Conservation (phyloP, 441 rosid species). For the Gossypium armourianum region DNA sequence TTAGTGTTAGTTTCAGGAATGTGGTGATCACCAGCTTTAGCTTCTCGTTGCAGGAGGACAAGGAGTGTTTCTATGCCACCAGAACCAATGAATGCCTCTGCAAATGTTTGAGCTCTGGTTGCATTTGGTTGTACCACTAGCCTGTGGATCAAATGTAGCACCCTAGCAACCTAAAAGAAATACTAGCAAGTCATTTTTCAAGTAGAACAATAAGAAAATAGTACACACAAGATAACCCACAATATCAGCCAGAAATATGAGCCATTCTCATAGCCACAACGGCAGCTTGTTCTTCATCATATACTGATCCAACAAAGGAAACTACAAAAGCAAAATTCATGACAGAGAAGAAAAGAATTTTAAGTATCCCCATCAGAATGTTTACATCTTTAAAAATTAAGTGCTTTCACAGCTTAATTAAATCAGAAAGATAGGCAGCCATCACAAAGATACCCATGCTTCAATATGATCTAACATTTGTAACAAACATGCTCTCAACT, state of each 20-base stretch:
- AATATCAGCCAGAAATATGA: slow-evolving; percentile 6
- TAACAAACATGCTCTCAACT: not conserved
- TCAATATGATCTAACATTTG: not conserved
- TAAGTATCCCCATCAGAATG: not conserved
- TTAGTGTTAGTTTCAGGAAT: slow-evolving; percentile 29
- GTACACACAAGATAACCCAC: not conserved
- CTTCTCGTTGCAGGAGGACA: slow-evolving; percentile 89
- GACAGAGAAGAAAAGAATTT: not conserved
- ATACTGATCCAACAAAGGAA: slow-evolving; percentile 5
- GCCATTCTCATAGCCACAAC: not conserved
- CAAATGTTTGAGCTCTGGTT: slow-evolving; percentile 63
- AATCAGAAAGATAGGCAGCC: slow-evolving; percentile 6
- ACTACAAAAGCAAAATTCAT: not conserved
- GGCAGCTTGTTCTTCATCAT: not conserved
- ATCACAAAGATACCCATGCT: not conserved
- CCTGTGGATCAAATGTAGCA: slow-evolving; percentile 76
- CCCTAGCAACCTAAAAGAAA: slow-evolving; percentile 68
- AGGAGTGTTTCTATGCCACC: slow-evolving; percentile 98
- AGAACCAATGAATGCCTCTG: slow-evolving; percentile 65
- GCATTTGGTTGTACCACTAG: slow-evolving; percentile 90
- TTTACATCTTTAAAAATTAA: not conserved
- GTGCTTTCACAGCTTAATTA: not conserved
- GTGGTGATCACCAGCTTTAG: slow-evolving; percentile 62
- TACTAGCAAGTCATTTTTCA: slow-evolving; percentile 18
- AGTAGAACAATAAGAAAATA: slow-evolving; percentile 10